Evolutionary conservation across 208 protist species (phyloP), one percentile per base, ranked within the genome.

Genomic region (Acanthamoeba triangularis): DNA sequence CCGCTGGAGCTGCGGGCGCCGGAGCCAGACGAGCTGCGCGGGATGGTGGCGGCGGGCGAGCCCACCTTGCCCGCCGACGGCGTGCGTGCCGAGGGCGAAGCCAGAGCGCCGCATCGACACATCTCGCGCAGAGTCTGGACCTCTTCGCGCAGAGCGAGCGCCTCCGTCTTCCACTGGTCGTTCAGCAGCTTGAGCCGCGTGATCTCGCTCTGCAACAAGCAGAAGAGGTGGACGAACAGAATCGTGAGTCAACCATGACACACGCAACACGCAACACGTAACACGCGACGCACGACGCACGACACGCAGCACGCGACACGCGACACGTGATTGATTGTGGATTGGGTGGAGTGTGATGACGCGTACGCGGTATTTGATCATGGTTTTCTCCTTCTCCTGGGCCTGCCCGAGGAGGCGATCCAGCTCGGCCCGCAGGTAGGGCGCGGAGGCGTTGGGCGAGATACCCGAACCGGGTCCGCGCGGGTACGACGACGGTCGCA

Each of bases 161-260:
- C 69, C 20, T 78, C 69, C 8, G 10, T 33, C 30, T 44, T 33
- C 69, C 69, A 78, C 69, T 78, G 69, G 0, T 78, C 69, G 28
- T 78, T 78, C 16, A 49, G 20, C 69, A 78, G 37, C 69, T 78
- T 78, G 69, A 78, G 69, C 69, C 69, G 69, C n/a, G 69, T 47
- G 25, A 78, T 78, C 69, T 78, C 69, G 69, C 69, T 78, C 69
- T 78, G 61, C 13, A 59, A 18, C 16, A 18, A 18, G 16, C 16
- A 18, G 11, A 59, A 65, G 59, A 65, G 11, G 13, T 30, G 61
- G 20, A 61, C 11, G 7, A 61, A 67, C 23, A 67, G 28, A 67
- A 67, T n/a, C 61, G 6, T 8, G 3, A 30, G 13, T n/a, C n/a
- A n/a, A n/a, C 16, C 28, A 28, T 30, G 28, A 67, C 37, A 41